A percentile compares a stretch with the other conserved stretches of the same genome.
Conservation (phyloP, 1,139 yeast species). For the Schwanniomyces etchellsii region DNA sequence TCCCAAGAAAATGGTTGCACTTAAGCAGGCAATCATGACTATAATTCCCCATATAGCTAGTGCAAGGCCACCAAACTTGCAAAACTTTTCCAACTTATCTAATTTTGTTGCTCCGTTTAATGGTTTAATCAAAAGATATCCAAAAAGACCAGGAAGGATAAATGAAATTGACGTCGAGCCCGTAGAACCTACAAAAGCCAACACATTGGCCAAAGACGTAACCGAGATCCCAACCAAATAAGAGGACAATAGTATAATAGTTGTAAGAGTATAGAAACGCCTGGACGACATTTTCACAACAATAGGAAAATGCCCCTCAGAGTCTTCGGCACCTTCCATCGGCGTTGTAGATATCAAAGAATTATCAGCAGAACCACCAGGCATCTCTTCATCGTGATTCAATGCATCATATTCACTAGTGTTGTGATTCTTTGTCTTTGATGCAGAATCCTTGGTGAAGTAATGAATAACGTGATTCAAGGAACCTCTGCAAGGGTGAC, state of each 20-base stretch:
- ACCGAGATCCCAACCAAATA: slow-evolving; percentile 75
- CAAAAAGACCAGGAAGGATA: slow-evolving; percentile 88
- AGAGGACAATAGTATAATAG: slow-evolving; percentile 54
- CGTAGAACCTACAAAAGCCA: slow-evolving; percentile 92
- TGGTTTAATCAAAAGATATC: slow-evolving; percentile 58
- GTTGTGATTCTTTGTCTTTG: slow-evolving; percentile 8
- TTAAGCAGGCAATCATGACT: slow-evolving; percentile 75
- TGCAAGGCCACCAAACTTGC: slow-evolving; percentile 55
- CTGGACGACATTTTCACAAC: slow-evolving; percentile 47
- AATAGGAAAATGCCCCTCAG: slow-evolving; percentile 47
- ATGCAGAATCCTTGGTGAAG: slow-evolving; percentile 18
- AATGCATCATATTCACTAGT: slow-evolving; percentile 16
- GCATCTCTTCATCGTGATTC: slow-evolving; percentile 12
- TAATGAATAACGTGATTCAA: slow-evolving; percentile 63
- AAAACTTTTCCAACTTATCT: slow-evolving; percentile 32
- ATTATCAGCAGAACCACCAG: slow-evolving; percentile 19
- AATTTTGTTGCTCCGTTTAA: slow-evolving; percentile 28
- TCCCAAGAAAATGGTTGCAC: slow-evolving; percentile 65
- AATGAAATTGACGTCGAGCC: slow-evolving; percentile 93
- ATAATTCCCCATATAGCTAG: slow-evolving; percentile 70
- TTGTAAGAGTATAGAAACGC: slow-evolving; percentile 60
- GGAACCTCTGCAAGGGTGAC: slow-evolving; percentile 75
- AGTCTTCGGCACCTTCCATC: slow-evolving; percentile 45
- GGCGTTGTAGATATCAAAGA: slow-evolving; percentile 43
- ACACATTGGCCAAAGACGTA: slow-evolving; percentile 72